Conservation (phyloP, 2,329 filamentous ascomycete species). For the Calonectria pseudoturangicola region DNA sequence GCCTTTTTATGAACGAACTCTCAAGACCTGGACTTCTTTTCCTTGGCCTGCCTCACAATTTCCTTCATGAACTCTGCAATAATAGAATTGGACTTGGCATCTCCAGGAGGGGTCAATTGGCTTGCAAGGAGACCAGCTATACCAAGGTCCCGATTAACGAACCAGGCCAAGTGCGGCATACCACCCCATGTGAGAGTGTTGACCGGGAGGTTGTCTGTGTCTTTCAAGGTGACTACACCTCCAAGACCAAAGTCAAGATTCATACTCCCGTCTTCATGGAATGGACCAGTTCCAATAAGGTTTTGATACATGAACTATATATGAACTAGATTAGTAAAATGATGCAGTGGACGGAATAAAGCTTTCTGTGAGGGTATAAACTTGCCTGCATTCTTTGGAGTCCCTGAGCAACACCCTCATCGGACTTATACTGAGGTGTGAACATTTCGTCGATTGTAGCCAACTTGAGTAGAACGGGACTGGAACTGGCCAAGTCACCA, state of each 20-base stretch:
- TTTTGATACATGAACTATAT: slow-evolving; percentile 29
- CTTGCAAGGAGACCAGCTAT: slow-evolving; percentile 7
- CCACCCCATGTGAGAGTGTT: slow-evolving; percentile 29
- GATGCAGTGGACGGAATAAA: too few relatives aligned
- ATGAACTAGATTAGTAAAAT: background rate
- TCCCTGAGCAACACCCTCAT: background rate
- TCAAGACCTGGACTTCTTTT: background rate
- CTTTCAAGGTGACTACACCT: slow-evolving; percentile 11
- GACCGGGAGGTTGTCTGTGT: slow-evolving; percentile 14
- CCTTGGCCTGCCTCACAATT: background rate
- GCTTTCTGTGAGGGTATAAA: background rate
- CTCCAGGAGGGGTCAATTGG: slow-evolving; percentile 29
- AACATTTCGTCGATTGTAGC: slow-evolving; percentile 21
- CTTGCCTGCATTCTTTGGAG: slow-evolving; percentile 23
- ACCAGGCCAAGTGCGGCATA: slow-evolving; percentile 32
- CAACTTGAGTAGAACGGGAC: slow-evolving; percentile 3
- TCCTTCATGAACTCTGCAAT: slow-evolving; percentile 21
- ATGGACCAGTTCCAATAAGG: slow-evolving; percentile 25
- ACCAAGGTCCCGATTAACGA: slow-evolving; percentile 26
- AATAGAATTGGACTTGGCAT: slow-evolving; percentile 22
- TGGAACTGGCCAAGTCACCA: slow-evolving; percentile 9
- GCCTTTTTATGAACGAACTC: too few relatives aligned
- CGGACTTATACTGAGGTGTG: slow-evolving; percentile 9
- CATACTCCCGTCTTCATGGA: slow-evolving; percentile 2
- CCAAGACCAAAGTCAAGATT: slow-evolving; percentile 24